phyloP scores from a whole-genome alignment of 768 basidiomycete species.

The Xerocomellus amylosporus region DNA sequence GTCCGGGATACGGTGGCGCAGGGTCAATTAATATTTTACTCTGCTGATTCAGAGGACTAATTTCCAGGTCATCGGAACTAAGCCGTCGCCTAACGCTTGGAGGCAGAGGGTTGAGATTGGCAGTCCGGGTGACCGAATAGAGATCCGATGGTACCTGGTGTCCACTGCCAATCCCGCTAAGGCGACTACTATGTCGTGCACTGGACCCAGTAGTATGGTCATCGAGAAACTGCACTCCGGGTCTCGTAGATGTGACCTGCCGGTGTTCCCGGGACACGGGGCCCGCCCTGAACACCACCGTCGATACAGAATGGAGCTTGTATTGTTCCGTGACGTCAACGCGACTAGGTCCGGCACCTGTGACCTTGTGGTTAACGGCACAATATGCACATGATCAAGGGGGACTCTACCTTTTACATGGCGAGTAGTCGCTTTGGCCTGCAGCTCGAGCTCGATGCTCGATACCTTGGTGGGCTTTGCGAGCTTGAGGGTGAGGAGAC shows the following conservation, averaged over 20 bases:
- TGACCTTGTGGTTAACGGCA: background rate
- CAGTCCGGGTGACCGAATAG: slow-evolving; percentile 2
- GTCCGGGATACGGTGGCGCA: slow-evolving; percentile 33
- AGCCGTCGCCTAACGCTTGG: slow-evolving; percentile 6
- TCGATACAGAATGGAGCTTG: slow-evolving; percentile 64
- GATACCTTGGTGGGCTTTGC: slow-evolving; percentile 82
- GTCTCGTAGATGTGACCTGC: slow-evolving; percentile 14
- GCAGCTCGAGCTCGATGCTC: slow-evolving; percentile 77
- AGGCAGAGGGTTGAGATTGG: slow-evolving; percentile 10
- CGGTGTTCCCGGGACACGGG: slow-evolving; percentile 30
- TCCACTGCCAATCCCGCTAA: background rate
- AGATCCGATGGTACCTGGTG: background rate
- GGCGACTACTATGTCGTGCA: background rate
- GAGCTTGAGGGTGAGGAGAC: slow-evolving; percentile 59
- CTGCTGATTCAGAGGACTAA: background rate
- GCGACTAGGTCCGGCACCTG: slow-evolving; percentile 66
- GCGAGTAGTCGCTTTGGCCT: slow-evolving; percentile 65
- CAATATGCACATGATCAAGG: background rate
- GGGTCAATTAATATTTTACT: slow-evolving; percentile 11
- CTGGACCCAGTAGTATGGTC: background rate
- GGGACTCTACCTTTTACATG: slow-evolving; percentile 79
- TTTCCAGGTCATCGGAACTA: slow-evolving; percentile 9
- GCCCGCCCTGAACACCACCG: slow-evolving; percentile 70
- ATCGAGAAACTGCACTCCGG: slow-evolving; percentile 15
- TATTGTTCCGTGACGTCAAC: slow-evolving; percentile 79